Evolutionary conservation across 805 yeast species (phyloP).

Genomic region (Kluyveromyces nonfermentans): DNA sequence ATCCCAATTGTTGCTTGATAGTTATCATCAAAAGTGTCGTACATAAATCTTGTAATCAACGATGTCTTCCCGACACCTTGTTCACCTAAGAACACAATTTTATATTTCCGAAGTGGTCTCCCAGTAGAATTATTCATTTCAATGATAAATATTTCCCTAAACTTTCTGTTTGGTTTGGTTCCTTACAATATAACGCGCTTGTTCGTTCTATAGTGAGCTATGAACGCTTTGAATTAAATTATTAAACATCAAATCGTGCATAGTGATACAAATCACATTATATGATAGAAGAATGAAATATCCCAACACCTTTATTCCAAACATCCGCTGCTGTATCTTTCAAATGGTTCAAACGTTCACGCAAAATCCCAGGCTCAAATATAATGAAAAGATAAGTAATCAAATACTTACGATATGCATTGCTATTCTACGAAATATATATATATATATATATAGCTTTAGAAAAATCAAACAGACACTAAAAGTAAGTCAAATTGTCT

Average conservation of each 20-base stretch:
- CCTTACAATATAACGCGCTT: not conserved
- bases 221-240: not conserved
- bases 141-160: not conserved
- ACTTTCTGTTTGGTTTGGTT: not conserved
- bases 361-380: too few relatives aligned
- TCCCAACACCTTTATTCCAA: not conserved
- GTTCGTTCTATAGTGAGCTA: not conserved
- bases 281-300: too few relatives aligned
- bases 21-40: conserved; percentile 92
- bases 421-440: too few relatives aligned
- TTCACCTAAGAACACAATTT: conserved; percentile 94
- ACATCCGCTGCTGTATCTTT: too few relatives aligned
- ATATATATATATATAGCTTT: too few relatives aligned
- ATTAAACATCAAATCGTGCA: not conserved
- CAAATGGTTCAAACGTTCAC: too few relatives aligned
- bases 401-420: too few relatives aligned
- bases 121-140: conserved; percentile 11
- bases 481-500: not conserved
- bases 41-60: conserved; percentile 93
- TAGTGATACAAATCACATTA: too few relatives aligned
- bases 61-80: conserved; percentile 96
- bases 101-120: conserved; percentile 47
- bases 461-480: too few relatives aligned
- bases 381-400: too few relatives aligned
- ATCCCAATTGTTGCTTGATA: conserved; percentile 94